Conservation (phyloP, 305 asterid species). For the Rubia balearica region DNA sequence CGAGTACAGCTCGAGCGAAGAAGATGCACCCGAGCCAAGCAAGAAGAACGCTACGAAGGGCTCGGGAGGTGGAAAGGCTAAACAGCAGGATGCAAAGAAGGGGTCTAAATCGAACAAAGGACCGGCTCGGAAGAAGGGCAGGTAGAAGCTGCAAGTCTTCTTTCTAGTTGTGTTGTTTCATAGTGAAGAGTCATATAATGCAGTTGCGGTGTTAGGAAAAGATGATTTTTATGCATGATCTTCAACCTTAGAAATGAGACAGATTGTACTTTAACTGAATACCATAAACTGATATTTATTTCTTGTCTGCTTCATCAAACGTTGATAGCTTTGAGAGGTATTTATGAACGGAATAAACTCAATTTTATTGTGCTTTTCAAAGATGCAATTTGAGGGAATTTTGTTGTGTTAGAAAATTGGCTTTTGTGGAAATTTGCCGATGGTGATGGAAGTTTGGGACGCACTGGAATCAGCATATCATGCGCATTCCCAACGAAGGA, state of each 20-base stretch:
- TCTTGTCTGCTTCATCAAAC: background rate
- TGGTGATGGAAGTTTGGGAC: background rate
- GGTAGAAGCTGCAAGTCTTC: slow-evolving; percentile 13
- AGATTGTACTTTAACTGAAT: background rate
- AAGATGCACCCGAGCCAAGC: slow-evolving; percentile 8
- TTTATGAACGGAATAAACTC: background rate
- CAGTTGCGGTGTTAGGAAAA: background rate
- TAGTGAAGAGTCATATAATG: background rate
- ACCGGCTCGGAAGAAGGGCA: slow-evolving; percentile 34
- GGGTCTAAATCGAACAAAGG: slow-evolving; percentile 24
- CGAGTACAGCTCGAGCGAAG: slow-evolving; percentile 53
- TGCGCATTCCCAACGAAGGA: background rate
- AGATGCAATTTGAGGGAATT: background rate
- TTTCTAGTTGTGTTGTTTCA: background rate
- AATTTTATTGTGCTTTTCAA: background rate
- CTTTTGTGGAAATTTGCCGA: background rate
- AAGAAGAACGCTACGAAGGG: slow-evolving; percentile 17
- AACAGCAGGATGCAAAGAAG: slow-evolving; percentile 14
- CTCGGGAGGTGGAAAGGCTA: slow-evolving; percentile 14
- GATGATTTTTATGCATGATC: background rate
- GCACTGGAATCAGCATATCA: background rate
- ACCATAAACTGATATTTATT: background rate
- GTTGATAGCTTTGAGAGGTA: background rate
- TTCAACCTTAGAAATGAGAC: background rate
- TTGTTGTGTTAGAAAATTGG: background rate